phyloP scores from a whole-genome alignment of 768 basidiomycete genomes.

The Vararia minispora region DNA sequence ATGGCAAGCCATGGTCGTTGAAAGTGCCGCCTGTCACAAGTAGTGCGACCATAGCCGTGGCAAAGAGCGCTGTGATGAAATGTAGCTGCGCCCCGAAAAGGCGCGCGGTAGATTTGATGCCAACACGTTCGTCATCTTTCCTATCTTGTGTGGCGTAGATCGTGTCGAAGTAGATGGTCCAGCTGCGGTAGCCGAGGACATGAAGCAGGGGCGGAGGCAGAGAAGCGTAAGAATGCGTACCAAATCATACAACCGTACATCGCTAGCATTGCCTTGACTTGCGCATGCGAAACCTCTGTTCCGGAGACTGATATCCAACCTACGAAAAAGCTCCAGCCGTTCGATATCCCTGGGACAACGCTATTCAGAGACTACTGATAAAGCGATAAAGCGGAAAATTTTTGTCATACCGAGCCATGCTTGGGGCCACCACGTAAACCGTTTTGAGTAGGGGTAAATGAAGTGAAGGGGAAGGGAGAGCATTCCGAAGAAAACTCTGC shows the following conservation, averaged over 20 bases:
- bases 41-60: constrained; percentile 36
- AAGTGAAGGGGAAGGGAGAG: background rate
- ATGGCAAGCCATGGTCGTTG: constrained; percentile 38
- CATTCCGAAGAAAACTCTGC: no score
- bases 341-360: no score
- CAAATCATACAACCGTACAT: background rate
- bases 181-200: no score
- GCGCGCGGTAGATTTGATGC: constrained; percentile 66
- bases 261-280: no score
- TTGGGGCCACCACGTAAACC: constrained; percentile 51
- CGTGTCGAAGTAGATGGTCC: constrained; percentile 44
- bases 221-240: background rate
- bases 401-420: constrained; percentile 37
- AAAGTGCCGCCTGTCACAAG: constrained; percentile 41
- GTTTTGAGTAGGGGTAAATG: constrained; percentile 41
- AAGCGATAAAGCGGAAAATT: background rate
- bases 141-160: constrained; percentile 77
- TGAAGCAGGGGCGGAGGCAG: background rate
- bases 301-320: no score
- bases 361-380: background rate
- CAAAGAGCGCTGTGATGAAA: constrained; percentile 43
- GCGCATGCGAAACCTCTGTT: no score
- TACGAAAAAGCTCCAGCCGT: background rate
- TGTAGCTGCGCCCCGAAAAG: constrained; percentile 53
- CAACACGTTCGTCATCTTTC: constrained; percentile 56